phyloP scores from a whole-genome alignment of 805 yeast genomes.

The Candida peoriensis region DNA sequence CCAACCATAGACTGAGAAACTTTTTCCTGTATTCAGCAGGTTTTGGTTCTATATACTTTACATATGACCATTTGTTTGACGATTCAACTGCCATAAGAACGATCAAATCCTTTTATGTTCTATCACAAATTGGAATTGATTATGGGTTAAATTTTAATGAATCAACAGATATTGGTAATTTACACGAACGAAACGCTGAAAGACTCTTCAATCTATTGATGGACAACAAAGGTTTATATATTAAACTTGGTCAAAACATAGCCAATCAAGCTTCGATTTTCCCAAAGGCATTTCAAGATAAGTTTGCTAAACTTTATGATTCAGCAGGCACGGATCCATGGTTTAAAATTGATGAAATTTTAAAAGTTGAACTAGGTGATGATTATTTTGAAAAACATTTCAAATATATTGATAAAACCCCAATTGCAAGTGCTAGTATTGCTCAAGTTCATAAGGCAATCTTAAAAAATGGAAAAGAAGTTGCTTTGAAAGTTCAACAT shows the following conservation, averaged over 20 bases:
- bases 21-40: too few relatives aligned
- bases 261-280: conserved; percentile 70
- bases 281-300: conserved; percentile 58
- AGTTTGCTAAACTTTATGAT: conserved; percentile 57
- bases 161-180: conserved; percentile 39
- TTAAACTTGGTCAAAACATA: conserved; percentile 74
- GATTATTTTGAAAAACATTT: conserved; percentile 36
- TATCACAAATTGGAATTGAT: conserved; percentile 51
- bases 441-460: conserved; percentile 64
- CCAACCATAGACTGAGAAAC: too few relatives aligned
- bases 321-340: conserved; percentile 60
- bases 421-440: conserved; percentile 71
- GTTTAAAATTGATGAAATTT: conserved; percentile 36
- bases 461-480: conserved; percentile 42
- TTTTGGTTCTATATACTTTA: too few relatives aligned
- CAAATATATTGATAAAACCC: conserved; percentile 42
- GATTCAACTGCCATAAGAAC: conserved; percentile 53
- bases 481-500: conserved; percentile 67
- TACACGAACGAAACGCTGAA: conserved; percentile 58
- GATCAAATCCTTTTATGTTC: conserved; percentile 40
- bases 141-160: conserved; percentile 51
- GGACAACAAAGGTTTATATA: conserved; percentile 56
- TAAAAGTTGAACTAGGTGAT: conserved; percentile 37
- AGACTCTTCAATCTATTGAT: conserved; percentile 40
- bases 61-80: conserved; percentile 34